phyloP scores from a whole-genome alignment of 768 basidiomycete species.

The Pholiota microspora region DNA sequence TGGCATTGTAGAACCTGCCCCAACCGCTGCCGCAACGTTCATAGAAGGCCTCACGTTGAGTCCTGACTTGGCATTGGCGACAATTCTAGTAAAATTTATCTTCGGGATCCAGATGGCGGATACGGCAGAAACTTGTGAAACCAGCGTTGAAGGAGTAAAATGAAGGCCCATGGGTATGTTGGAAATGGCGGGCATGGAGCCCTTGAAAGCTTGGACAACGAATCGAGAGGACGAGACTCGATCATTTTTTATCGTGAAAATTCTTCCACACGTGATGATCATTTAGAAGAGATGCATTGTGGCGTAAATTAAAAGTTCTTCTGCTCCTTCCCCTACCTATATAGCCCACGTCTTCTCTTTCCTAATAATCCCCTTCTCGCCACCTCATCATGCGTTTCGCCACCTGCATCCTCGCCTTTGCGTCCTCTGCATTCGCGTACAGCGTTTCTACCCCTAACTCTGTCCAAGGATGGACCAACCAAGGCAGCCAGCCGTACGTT shows the following conservation, averaged over 20 bases:
- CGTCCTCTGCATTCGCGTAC: conserved; percentile 62
- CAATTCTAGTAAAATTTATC: too few species aligned
- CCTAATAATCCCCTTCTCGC: conserved; percentile 15
- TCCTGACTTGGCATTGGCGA: neutral
- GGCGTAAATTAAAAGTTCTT: neutral
- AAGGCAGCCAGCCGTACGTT: conserved; percentile 46
- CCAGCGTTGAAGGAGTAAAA: too few species aligned
- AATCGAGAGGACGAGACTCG: too few species aligned
- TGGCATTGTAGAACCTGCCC: neutral
- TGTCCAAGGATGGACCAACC: conserved; percentile 53
- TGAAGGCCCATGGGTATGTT: too few species aligned
- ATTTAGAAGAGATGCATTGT: neutral
- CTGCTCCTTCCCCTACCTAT: conserved; percentile 4
- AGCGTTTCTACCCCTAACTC: conserved; percentile 50
- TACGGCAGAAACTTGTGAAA: too few species aligned
- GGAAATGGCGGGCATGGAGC: too few species aligned
- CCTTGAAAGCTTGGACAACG: too few species aligned
- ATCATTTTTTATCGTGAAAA: neutral
- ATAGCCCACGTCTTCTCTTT: conserved; percentile 15
- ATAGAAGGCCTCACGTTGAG: neutral
- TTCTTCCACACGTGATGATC: neutral
- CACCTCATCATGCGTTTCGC: conserved; percentile 40
- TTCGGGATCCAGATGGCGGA: too few species aligned
- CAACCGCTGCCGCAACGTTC: neutral
- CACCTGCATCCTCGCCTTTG: conserved; percentile 41